phyloP scores from a whole-genome alignment of 1,284 basidiomycete species.

The Omphalotus olearius region DNA sequence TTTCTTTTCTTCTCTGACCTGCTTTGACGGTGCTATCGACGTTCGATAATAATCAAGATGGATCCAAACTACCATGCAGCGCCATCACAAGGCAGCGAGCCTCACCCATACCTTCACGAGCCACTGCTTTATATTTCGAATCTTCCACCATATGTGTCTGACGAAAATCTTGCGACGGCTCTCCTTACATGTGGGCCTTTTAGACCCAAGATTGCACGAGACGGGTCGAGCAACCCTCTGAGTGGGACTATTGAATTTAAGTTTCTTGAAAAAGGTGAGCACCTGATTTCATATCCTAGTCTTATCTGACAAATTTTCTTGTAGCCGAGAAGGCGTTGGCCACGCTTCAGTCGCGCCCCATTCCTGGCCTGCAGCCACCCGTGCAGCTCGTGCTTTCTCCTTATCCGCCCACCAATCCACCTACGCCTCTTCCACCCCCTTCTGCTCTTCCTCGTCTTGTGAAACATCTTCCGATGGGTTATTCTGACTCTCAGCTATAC shows the following conservation, averaged over 20 bases:
- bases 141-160: slow-evolving; percentile 63
- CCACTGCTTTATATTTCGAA: slow-evolving; percentile 74
- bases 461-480: slow-evolving; percentile 68
- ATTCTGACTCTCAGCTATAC: slow-evolving; percentile 72
- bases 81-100: slow-evolving; percentile 25
- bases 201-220: slow-evolving; percentile 68
- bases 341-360: slow-evolving; percentile 70
- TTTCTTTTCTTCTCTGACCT: neutral
- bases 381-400: slow-evolving; percentile 67
- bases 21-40: neutral
- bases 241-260: slow-evolving; percentile 76
- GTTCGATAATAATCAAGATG: slow-evolving; percentile 14
- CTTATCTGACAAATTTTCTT: slow-evolving; percentile 11
- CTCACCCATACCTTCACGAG: slow-evolving; percentile 77
- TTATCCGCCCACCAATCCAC: slow-evolving; percentile 67
- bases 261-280: slow-evolving; percentile 68
- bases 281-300: slow-evolving; percentile 14
- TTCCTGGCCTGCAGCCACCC: slow-evolving; percentile 52
- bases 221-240: slow-evolving; percentile 46
- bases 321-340: slow-evolving; percentile 86
- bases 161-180: slow-evolving; percentile 68
- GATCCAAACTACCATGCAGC: slow-evolving; percentile 16
- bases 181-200: slow-evolving; percentile 74
- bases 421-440: slow-evolving; percentile 67
- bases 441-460: slow-evolving; percentile 71